Evolutionary conservation across 805 yeast species (phyloP), one percentile per base, ranked within the genome.

Genomic region (Candida berthetii): DNA sequence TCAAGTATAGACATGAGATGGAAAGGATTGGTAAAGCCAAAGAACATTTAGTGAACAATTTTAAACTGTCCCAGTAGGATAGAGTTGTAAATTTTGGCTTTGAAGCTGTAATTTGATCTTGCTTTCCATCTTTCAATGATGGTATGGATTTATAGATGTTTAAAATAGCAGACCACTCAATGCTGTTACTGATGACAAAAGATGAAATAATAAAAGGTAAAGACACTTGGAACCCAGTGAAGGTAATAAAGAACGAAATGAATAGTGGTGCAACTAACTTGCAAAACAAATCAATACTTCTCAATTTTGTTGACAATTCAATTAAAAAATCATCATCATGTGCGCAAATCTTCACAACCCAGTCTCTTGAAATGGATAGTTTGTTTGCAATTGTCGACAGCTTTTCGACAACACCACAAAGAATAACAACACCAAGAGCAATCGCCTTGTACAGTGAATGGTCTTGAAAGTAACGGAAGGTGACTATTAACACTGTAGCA

Each of bases 351-450:
- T 60, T 68, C 4, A 64, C 64, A 2, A 67, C 59, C 72, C 72
- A 66, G 46, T 66, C 72, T 29, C 71, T 51, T 33, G 64, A 67
- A 15, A 66, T 62, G 4, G 68, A 48, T n/a, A 67, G 58, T 25
- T 56, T 57, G 45, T 67, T 67, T 27, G 64, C 52, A 33, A 61
- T 54, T 4, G 65, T 48, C 38, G 57, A 56, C 15, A 63, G 47
- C 35, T 53, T 58, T 45, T 66, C 71, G 15, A 58, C 51, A 33
- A 65, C 55, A 3, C 68, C 71, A 37, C 61, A 44, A 0, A 47
- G 27, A 4, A 60, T 45, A 7, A 59, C 58, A 11, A 63, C 36
- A 8, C 46, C 43, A 5, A 49, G 41, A n/a, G 42, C 38, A 11
- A 28, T 6, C 8, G 31, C 31, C 33, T 52, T 52, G 19, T 46